Percentiles rank a stretch among this genome's conserved stretches.
phyloP scores from a whole-genome alignment of 495 filamentous ascomycete species.

The Penicillium angulare region DNA sequence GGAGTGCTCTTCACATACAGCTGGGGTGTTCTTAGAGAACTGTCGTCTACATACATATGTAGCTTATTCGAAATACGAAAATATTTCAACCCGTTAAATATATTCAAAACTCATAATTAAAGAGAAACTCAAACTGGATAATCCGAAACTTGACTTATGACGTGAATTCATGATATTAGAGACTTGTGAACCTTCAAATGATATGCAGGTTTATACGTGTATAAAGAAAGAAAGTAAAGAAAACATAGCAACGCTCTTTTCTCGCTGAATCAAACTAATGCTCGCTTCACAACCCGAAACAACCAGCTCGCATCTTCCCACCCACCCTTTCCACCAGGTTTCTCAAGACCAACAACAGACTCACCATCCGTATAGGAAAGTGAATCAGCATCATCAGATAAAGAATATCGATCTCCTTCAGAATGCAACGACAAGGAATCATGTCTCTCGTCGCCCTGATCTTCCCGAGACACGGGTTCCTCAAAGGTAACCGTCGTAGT shows the following conservation, averaged over 20 bases:
- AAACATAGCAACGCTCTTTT: background rate
- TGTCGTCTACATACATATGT: conserved; percentile 1
- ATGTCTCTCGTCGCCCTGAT: background rate
- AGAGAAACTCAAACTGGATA: too few relatives aligned
- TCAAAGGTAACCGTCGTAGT: conserved; percentile 41
- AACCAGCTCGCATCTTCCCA: conserved; percentile 90
- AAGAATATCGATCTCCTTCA: conserved; percentile 3
- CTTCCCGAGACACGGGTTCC: conserved; percentile 5
- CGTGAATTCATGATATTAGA: too few relatives aligned
- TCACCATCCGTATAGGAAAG: conserved; percentile 26
- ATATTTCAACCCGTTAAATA: too few relatives aligned
- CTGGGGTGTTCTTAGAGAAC: background rate
- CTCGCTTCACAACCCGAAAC: conserved; percentile 70
- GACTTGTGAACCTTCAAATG: too few relatives aligned
- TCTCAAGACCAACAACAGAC: conserved; percentile 31
- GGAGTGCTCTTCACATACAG: background rate
- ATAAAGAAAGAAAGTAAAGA: too few relatives aligned
- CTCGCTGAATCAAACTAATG: conserved; percentile 52
- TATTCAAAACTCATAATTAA: too few relatives aligned
- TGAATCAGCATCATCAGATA: conserved; percentile 23
- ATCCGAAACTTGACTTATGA: too few relatives aligned
- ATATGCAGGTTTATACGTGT: too few relatives aligned
- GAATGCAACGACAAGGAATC: conserved; percentile 15
- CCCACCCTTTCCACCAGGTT: conserved; percentile 50
- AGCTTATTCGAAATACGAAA: conserved; percentile 4